These are phyloP conservation scores for Corynascus novoguineensis DNA, from an alignment of 495 filamentous ascomycete species.

Conservation along the genomic window DNA sequence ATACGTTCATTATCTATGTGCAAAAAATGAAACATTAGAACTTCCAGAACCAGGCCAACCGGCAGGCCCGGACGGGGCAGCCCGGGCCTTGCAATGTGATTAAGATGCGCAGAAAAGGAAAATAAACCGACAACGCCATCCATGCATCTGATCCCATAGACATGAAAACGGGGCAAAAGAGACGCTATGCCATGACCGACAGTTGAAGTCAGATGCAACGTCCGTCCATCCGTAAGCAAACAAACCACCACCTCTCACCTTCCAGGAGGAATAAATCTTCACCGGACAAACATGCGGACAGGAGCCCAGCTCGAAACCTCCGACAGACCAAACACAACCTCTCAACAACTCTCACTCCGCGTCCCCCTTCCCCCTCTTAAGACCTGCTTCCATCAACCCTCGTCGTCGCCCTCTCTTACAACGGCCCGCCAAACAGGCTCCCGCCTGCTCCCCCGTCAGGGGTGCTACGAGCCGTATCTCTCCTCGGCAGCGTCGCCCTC, in stretches of 20 bases:
- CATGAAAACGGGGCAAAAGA: neutral
- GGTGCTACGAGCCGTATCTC: neutral
- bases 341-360: neutral
- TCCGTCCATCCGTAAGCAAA: neutral
- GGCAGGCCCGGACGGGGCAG: no score
- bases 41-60: no score
- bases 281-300: neutral
- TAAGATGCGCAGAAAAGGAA: no score
- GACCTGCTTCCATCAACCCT: constrained; percentile 5
- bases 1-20: no score
- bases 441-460: neutral
- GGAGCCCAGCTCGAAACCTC: neutral
- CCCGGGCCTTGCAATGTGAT: no score
- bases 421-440: neutral
- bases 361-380: no score
- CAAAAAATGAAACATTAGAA: no score
- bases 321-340: neutral
- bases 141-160: neutral
- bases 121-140: neutral
- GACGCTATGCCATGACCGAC: constrained; percentile 2
- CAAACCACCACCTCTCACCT: neutral
- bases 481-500: neutral
- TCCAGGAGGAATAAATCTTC: neutral
- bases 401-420: constrained; percentile 1
- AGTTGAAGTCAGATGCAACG: neutral